Percentiles rank a stretch among this genome's conserved stretches.
Conservation (phyloP, 495 filamentous ascomycete genomes). For the Podospora anserina region DNA sequence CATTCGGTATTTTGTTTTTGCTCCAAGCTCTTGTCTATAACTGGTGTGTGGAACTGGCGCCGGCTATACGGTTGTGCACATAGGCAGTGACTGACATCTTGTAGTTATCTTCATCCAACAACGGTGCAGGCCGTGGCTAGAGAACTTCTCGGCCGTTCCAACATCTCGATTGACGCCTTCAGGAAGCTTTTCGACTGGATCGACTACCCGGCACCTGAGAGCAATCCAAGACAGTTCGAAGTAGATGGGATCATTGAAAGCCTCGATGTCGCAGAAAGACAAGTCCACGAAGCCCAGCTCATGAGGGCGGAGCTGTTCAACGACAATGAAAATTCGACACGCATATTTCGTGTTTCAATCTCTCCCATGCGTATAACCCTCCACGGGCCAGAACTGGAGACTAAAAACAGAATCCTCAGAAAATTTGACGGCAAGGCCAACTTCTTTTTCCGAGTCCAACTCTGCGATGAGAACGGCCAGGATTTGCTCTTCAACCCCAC, state of each 20-base stretch:
- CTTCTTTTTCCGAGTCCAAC: conserved; percentile 63
- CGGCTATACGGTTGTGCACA: not conserved
- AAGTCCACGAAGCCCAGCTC: conserved; percentile 30
- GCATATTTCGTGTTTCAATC: conserved; percentile 60
- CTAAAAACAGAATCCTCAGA: conserved; percentile 69
- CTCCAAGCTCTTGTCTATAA: conserved; percentile 54
- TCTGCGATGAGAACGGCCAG: conserved; percentile 70
- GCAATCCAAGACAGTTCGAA: conserved; percentile 44
- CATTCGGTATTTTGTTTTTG: conserved; percentile 44
- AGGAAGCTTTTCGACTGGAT: conserved; percentile 48
- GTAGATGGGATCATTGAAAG: conserved; percentile 40
- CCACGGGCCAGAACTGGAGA: conserved; percentile 66
- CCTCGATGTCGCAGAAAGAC: conserved; percentile 42
- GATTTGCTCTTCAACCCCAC: conserved; percentile 55
- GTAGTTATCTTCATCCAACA: conserved; percentile 45
- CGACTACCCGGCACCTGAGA: conserved; percentile 48
- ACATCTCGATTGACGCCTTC: conserved; percentile 45
- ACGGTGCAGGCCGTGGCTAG: conserved; percentile 42
- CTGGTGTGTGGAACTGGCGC: not conserved
- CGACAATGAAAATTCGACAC: conserved; percentile 29
- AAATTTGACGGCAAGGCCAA: conserved; percentile 61
- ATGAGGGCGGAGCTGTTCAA: conserved; percentile 26
- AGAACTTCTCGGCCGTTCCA: conserved; percentile 16
- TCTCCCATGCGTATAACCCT: conserved; percentile 68
- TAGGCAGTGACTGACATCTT: not conserved